Conservation (phyloP, 2,329 filamentous ascomycete genomes). For the Fusarium nanum region DNA sequence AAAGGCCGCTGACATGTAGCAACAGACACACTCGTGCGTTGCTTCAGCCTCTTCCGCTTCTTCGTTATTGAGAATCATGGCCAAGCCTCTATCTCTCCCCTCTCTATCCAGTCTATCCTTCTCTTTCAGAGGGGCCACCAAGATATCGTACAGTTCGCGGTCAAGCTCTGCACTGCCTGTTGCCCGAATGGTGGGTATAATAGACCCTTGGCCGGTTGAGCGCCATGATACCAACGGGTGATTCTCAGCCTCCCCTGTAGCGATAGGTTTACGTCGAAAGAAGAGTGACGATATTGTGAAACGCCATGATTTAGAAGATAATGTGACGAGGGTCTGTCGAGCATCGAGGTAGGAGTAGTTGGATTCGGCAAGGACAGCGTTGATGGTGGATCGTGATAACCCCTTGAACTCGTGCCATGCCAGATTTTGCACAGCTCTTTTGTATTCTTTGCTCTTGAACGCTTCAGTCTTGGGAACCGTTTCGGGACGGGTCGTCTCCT, state of each 20-base stretch:
- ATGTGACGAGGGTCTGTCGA: conserved; percentile 73
- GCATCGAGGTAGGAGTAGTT: conserved; percentile 83
- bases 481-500: conserved; percentile 48
- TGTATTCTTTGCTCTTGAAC: conserved; percentile 76
- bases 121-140: conserved; percentile 65
- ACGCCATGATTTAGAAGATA: conserved; percentile 81
- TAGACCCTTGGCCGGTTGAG: conserved; percentile 65
- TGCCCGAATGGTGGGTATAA: conserved; percentile 70
- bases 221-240: conserved; percentile 74
- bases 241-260: conserved; percentile 65
- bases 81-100: conserved; percentile 64
- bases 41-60: conserved; percentile 69
- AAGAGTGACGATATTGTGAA: conserved; percentile 79
- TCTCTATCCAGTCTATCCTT: conserved; percentile 58
- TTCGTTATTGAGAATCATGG: conserved; percentile 65
- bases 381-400: conserved; percentile 77
- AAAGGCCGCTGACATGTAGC: conserved; percentile 76
- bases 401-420: conserved; percentile 81
- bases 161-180: conserved; percentile 75
- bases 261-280: conserved; percentile 69
- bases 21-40: conserved; percentile 80
- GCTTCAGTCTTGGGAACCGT: conserved; percentile 69
- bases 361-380: conserved; percentile 81
- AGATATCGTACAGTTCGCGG: conserved; percentile 68
- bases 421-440: conserved; percentile 73